These are phyloP conservation scores for Prunus fruticosa DNA, from an alignment of 306 rosid species.

Conservation along the genomic window DNA sequence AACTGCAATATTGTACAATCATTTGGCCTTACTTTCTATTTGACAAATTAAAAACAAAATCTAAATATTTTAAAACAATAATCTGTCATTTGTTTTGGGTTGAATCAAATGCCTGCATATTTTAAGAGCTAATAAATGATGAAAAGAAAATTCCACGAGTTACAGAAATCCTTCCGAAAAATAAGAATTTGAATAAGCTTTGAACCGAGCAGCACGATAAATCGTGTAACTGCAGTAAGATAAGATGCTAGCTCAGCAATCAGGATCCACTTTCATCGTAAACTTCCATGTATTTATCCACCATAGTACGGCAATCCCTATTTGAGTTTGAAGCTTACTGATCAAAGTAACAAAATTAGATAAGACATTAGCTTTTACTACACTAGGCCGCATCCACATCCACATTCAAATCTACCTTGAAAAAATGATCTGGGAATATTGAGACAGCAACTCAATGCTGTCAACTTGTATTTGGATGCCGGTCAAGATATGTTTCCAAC, in stretches of 20 bases:
- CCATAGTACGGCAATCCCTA: neutral
- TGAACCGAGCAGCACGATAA: neutral
- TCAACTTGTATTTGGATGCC: conserved; percentile 57
- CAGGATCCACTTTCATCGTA: conserved; percentile 4
- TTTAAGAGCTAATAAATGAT: too few species aligned
- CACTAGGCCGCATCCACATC: neutral
- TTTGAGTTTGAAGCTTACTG: neutral
- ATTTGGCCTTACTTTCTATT: too few species aligned
- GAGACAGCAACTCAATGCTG: neutral
- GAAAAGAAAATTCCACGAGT: neutral
- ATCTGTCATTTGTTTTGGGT: too few species aligned
- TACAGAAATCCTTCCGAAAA: neutral
- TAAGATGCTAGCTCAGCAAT: neutral
- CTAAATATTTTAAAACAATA: too few species aligned
- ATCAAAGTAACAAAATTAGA: neutral
- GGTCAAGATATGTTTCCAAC: conserved; percentile 56
- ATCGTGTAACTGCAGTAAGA: neutral
- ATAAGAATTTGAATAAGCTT: neutral
- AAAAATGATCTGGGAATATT: conserved; percentile 15
- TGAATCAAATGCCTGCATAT: too few species aligned
- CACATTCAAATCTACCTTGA: conserved; percentile 21
- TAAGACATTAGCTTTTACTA: neutral
- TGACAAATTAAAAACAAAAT: too few species aligned
- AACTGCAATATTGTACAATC: too few species aligned
- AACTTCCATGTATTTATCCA: neutral